Base-by-base conservation (phyloP, 2,329 filamentous ascomycete genomes). In the Aurifilum marmelostoma region DNA sequence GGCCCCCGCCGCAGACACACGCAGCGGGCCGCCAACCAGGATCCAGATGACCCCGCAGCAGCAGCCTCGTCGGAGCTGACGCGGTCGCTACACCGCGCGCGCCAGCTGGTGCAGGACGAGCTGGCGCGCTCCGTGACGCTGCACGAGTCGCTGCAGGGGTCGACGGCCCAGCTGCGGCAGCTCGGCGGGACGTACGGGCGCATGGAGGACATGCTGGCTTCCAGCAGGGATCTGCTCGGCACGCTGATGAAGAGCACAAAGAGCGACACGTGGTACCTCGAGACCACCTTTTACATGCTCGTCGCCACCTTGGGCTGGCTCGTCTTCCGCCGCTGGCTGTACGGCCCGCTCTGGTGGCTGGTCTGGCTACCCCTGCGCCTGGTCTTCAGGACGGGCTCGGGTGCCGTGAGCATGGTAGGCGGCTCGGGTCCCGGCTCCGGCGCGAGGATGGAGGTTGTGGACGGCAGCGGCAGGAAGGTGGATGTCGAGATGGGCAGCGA, bases 261-360 rank as follows among this genome's bases (percentile, higher is more conserved):
- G 84, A 96, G 91, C 73, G 96, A 99, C 77, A 97, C 94, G 2
- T 99, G 96, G 96, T 99, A 99, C 78, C 87, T 99, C 43, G 92
- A 96, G 80, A 97, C 92, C 50, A 89, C 94, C 2, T 89, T 98
- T 73, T 97, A 94, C 77, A 85, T 97, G 74, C 86, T 98, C 21
- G 76, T 91, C 29, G 87, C 82, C 7, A 97, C 94, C 1, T 89
- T 94, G 56, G 84, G 83, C 39, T 99, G 96, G 96, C 85, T 99
- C 9, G 77, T 97, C 8, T 97, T 97, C 76, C 85, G 96, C 37
- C 84, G 96, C 59, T 83, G 95, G 54, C 77, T 99, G 9, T 99
- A 97, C 81, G 95, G 96, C 0, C 96, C 96, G 1, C 80, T 93
- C 68, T 97, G 92, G 90, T 96, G 93, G 92, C 83, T 98, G 29